These are phyloP conservation scores for Fusarium sp. DNA, from an alignment of 2,329 filamentous ascomycete species.

Conservation along the genomic window DNA sequence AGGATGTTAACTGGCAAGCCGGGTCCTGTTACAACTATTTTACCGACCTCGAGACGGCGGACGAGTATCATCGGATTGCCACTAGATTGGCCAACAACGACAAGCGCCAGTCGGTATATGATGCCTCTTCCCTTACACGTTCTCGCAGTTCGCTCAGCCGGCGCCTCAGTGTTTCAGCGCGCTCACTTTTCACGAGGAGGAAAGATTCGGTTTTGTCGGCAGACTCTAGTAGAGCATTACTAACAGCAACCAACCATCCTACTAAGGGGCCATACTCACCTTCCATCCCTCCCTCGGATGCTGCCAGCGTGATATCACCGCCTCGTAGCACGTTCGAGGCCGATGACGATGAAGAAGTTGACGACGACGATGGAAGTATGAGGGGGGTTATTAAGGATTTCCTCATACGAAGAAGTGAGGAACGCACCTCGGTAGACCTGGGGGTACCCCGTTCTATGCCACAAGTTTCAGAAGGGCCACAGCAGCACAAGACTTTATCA, in stretches of 20 bases:
- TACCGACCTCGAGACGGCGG: constrained; percentile 50
- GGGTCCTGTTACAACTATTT: constrained; percentile 47
- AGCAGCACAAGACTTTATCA: constrained; percentile 26
- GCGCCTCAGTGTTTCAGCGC: constrained; percentile 48
- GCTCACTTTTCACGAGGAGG: constrained; percentile 48
- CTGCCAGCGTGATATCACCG: constrained; percentile 24
- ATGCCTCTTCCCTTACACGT: constrained; percentile 18
- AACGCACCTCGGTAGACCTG: constrained; percentile 37
- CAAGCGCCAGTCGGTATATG: constrained; percentile 41
- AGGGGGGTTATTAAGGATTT: constrained; percentile 43
- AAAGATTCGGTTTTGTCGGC: constrained; percentile 40
- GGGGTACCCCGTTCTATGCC: constrained; percentile 24
- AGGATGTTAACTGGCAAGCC: constrained; percentile 32
- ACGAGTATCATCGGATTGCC: constrained; percentile 55
- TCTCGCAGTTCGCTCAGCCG: constrained; percentile 41
- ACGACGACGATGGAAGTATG: constrained; percentile 39
- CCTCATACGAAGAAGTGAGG: constrained; percentile 42
- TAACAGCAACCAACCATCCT: constrained; percentile 31
- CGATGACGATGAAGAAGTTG: constrained; percentile 49
- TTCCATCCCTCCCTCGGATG: constrained; percentile 26
- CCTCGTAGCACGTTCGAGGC: constrained; percentile 53
- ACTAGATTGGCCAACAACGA: constrained; percentile 50
- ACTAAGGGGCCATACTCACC: constrained; percentile 38
- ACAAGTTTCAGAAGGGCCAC: constrained; percentile 14
- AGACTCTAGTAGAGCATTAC: constrained; percentile 28